phyloP scores from a whole-genome alignment of 2,329 filamentous ascomycete genomes.

The Apiospora malaysiana region DNA sequence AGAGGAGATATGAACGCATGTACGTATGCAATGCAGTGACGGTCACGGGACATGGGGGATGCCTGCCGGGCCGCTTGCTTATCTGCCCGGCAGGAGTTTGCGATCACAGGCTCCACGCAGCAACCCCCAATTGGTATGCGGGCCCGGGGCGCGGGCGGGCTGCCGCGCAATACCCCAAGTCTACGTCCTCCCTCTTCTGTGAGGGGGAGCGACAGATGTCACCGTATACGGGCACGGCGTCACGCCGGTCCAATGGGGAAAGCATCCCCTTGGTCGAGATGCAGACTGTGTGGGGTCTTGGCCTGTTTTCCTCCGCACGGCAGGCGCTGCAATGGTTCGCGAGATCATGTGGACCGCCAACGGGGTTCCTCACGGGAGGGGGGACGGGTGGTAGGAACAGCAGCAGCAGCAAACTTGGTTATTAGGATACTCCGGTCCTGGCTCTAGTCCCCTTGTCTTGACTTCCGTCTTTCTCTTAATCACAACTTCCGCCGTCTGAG shows the following conservation, averaged over 20 bases:
- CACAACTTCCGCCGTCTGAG: not conserved
- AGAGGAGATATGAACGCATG: not conserved
- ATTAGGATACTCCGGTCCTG: conserved; percentile 8
- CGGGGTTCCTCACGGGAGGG: not conserved
- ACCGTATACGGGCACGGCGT: not conserved
- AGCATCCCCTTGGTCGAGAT: not conserved
- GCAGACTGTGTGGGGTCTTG: conserved; percentile 2
- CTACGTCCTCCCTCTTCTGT: not conserved
- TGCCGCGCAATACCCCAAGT: not conserved
- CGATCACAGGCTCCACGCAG: conserved; percentile 9
- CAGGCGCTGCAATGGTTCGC: conserved; percentile 14
- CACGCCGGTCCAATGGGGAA: not conserved
- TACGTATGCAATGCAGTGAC: not conserved
- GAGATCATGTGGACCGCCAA: conserved; percentile 2
- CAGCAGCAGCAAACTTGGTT: not conserved
- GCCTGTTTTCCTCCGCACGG: not conserved
- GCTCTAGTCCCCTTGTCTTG: not conserved
- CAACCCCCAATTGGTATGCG: not conserved
- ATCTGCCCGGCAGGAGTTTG: conserved; percentile 11
- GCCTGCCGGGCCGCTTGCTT: not conserved
- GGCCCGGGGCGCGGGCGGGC: not conserved
- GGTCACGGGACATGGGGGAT: not conserved
- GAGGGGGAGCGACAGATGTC: not conserved
- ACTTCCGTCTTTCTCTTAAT: not conserved
- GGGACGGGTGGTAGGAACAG: not conserved